Percentiles rank a stretch among this genome's conserved stretches.
Conservation (phyloP, 495 filamentous ascomycete genomes). For the Xylaria flabelliformis region DNA sequence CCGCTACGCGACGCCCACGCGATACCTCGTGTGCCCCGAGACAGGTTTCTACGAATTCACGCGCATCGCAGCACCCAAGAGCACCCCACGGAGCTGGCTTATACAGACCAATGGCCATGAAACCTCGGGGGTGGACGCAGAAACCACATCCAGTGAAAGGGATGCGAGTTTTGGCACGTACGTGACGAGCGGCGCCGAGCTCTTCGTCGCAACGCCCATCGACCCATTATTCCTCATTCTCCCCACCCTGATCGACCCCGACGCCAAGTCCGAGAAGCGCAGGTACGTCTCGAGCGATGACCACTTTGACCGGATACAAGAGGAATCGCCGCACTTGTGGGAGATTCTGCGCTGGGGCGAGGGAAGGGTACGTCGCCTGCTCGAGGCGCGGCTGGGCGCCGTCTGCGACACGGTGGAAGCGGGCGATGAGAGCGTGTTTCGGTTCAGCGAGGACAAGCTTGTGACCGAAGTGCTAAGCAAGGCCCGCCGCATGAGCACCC, state of each 20-base stretch:
- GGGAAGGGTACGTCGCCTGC: slow-evolving; percentile 37
- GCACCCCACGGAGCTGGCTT: slow-evolving; percentile 71
- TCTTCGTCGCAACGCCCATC: slow-evolving; percentile 82
- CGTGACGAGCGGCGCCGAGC: slow-evolving; percentile 64
- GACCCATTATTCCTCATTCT: slow-evolving; percentile 87
- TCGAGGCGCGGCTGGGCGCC: slow-evolving; percentile 58
- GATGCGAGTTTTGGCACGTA: slow-evolving; percentile 35
- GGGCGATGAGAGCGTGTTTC: slow-evolving; percentile 82
- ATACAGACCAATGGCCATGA: slow-evolving; percentile 46
- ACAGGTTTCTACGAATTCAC: slow-evolving; percentile 90
- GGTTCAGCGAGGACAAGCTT: slow-evolving; percentile 73
- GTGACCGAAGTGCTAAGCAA: slow-evolving; percentile 71
- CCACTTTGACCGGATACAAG: slow-evolving; percentile 70
- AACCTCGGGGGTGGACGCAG: slow-evolving; percentile 13
- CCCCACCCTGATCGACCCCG: slow-evolving; percentile 60
- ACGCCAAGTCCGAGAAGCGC: slow-evolving; percentile 49
- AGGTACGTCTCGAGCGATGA: slow-evolving; percentile 83
- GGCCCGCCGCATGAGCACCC: slow-evolving; percentile 69
- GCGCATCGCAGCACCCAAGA: slow-evolving; percentile 68
- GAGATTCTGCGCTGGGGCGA: slow-evolving; percentile 59
- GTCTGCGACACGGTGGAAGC: slow-evolving; percentile 82
- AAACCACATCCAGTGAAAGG: slow-evolving; percentile 26
- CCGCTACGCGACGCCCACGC: slow-evolving; percentile 64
- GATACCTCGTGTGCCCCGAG: slow-evolving; percentile 82
- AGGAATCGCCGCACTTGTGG: slow-evolving; percentile 61